Base-by-base conservation (phyloP, 2,329 filamentous ascomycete genomes). In the Penicillium italicum region DNA sequence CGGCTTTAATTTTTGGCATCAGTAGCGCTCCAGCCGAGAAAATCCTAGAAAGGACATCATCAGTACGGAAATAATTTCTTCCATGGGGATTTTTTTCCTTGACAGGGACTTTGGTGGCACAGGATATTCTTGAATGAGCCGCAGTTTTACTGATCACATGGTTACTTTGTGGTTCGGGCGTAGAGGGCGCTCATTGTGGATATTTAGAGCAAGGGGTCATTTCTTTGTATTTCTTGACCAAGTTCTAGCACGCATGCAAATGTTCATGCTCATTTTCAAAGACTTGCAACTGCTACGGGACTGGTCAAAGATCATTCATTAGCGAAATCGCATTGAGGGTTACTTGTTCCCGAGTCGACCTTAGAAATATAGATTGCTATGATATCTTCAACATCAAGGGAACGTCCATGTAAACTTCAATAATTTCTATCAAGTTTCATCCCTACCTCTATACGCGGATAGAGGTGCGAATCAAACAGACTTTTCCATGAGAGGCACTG, bases 1-100 rank as follows among this genome's bases (percentile, higher is more conserved):
- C 37, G 51, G 54, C 52, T 54, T 56, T 42, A n/a, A 43, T 54
- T 53, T 30, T 48, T 50, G 51, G 57, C 54, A 59, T 54, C 33
- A 54, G 50, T 50, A 34, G 34, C 45, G 48, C 44, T 38, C 50
- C 12, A 51, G 42, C 46, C 42, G 31, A 22, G 37, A 36, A 37
- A 33, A 36, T 40, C 26, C 28, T 20, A 4, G 12, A 3, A 20
- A 44, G 10, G 30, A 9, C 26, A 10, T 10, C 12, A 20, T 36
- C 1, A 34, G 34, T 24, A 34, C 28, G 22, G 28, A 9, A 22
- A 22, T 16, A 44, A 20, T 22, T 3, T 9, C 28, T 22, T 12
- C 42, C 31, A 31, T 44, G 2, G 18, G 28, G 11, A 1, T 14
- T 44, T 28, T 24, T 28, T 8, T 37, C 8, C 4, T 48, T 22